Evolutionary conservation across 768 basidiomycete genomes (phyloP).

Genomic region (Amanita fuliginea): DNA sequence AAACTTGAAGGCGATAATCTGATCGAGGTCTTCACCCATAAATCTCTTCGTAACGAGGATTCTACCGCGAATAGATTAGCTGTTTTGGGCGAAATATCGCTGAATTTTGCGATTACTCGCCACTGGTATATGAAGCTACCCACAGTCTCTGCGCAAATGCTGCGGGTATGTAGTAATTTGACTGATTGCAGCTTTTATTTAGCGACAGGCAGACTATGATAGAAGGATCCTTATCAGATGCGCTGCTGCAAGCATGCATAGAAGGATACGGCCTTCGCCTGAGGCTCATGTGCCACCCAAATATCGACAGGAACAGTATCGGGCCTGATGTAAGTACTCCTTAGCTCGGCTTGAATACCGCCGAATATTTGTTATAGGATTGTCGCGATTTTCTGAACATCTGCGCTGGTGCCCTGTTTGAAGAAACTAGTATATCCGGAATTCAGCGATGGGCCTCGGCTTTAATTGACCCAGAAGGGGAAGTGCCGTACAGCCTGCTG

Average conservation of each 20-base stretch:
- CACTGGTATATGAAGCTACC: conserved; percentile 12
- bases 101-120: conserved; percentile 17
- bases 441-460: conserved; percentile 2
- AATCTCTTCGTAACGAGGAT: background rate
- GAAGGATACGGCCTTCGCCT: background rate
- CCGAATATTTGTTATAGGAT: background rate
- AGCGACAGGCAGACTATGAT: background rate
- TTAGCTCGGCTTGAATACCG: background rate
- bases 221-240: background rate
- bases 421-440: background rate
- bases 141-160: background rate
- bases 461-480: conserved; percentile 1
- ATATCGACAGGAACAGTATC: background rate
- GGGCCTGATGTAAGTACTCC: background rate
- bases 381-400: background rate
- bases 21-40: background rate
- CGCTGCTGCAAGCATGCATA: background rate
- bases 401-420: background rate
- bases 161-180: background rate
- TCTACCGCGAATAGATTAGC: background rate
- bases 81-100: background rate
- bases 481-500: background rate
- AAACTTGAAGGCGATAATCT: background rate
- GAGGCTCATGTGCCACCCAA: background rate
- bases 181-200: too few relatives aligned